Evolutionary conservation across 352 stramenopile genomes (phyloP), one percentile per base, ranked within the genome.

Genomic region (Lagenidium sp.): DNA sequence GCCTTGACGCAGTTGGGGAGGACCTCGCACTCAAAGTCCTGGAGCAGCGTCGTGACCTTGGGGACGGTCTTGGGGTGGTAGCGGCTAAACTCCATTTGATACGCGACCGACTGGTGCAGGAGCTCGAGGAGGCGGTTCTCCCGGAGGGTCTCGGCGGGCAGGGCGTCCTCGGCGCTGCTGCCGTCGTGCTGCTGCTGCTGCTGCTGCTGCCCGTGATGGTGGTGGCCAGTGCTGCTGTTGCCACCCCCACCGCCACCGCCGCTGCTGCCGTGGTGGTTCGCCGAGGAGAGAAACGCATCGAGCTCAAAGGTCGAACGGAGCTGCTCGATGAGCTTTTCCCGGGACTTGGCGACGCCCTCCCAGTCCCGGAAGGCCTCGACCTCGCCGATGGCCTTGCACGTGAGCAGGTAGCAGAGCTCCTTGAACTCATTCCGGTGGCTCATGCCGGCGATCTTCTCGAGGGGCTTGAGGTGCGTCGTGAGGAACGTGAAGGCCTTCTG

Each of bases 401-500:
- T 95, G 31, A 95, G 68, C 39, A 95, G 53, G 42, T 95, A 95
- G 47, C 80, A 95, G 5, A 95, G 66, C 18, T 95, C 82, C 31
- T 84, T 85, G 46, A 95, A 95, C 57, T 95, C 82, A 46, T 82
- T 70, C n/a, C 75, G 76, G 51, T 77, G 85, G 30, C 65, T 76
- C 41, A 78, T 66, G 6, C 50, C 78, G 34, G 70, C 60, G 44
- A 92, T 69, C 47, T 89, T 88, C 56, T 95, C 80, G 21, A 95
- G 64, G 38, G 82, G 80, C 60, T 93, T 93, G 52, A 93, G 71
- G 53, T 91, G 74, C 53, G 82, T 90, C 25, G 77, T 88, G 45
- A 95, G 68, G 55, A 92, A 95, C 39, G 80, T 93, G 50, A 93
- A 95, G 11, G 80, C 82, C 26, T 92, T 92, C 53, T 95, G 80